phyloP scores from a whole-genome alignment of 2,329 filamentous ascomycete species.

The Geosmithia putterillii region DNA sequence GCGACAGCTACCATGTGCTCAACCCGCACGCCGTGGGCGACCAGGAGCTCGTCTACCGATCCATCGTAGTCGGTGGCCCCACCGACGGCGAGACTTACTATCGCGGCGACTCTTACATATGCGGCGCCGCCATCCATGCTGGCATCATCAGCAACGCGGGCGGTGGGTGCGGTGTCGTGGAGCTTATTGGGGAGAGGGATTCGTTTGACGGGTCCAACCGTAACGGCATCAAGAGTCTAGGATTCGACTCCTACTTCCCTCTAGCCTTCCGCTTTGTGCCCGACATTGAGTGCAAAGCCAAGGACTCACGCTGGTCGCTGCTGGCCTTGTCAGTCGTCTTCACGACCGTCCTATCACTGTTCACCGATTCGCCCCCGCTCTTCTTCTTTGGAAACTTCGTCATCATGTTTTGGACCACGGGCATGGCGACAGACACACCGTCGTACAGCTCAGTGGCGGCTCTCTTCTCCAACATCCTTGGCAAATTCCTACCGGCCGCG shows the following conservation, averaged over 20 bases:
- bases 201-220: slow-evolving; percentile 50
- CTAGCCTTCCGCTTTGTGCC: slow-evolving; percentile 68
- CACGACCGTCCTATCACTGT: slow-evolving; percentile 65
- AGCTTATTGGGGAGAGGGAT: slow-evolving; percentile 55
- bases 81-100: slow-evolving; percentile 48
- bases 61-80: slow-evolving; percentile 59
- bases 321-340: slow-evolving; percentile 73
- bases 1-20: slow-evolving; percentile 49
- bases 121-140: slow-evolving; percentile 72
- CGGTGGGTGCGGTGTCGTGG: slow-evolving; percentile 74
- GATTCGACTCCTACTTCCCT: slow-evolving; percentile 82
- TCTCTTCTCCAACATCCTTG: slow-evolving; percentile 66
- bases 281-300: slow-evolving; percentile 52
- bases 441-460: slow-evolving; percentile 51
- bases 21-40: slow-evolving; percentile 67
- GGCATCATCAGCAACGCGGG: slow-evolving; percentile 59
- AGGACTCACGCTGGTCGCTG: slow-evolving; percentile 74
- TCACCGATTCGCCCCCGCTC: slow-evolving; percentile 63
- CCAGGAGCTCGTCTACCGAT: slow-evolving; percentile 49
- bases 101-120: slow-evolving; percentile 82
- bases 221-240: slow-evolving; percentile 66
- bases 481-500: slow-evolving; percentile 73
- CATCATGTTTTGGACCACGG: slow-evolving; percentile 80
- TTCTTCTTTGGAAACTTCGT: slow-evolving; percentile 81
- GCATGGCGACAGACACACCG: slow-evolving; percentile 80